phyloP scores from a whole-genome alignment of 1,139 yeast species.

The Yamadazyma oceani region DNA sequence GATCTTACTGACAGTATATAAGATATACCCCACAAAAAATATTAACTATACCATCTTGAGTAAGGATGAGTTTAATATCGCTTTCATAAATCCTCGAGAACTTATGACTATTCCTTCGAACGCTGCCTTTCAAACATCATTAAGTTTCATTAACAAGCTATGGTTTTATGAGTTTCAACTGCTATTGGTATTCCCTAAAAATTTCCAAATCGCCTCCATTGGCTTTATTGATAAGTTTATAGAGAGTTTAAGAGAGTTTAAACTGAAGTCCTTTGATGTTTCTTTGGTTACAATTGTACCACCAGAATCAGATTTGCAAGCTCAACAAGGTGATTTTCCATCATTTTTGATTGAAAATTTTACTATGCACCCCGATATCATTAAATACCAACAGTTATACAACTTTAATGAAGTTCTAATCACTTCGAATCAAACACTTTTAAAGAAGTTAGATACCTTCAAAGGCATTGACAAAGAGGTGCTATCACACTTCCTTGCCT shows the following conservation, averaged over 20 bases:
- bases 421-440: slow-evolving; percentile 17
- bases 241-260: slow-evolving; percentile 21
- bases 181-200: slow-evolving; percentile 23
- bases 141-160: slow-evolving; percentile 15
- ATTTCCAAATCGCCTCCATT: slow-evolving; percentile 13
- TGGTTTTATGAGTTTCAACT: slow-evolving; percentile 16
- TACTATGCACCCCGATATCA: slow-evolving; percentile 21
- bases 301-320: neutral
- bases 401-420: slow-evolving; percentile 26
- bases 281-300: neutral
- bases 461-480: slow-evolving; percentile 4
- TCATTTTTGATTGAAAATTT: slow-evolving; percentile 21
- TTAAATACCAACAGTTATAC: slow-evolving; percentile 26
- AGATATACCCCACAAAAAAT: slow-evolving; percentile 29
- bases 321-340: slow-evolving; percentile 8
- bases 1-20: slow-evolving; percentile 25
- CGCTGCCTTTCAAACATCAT: slow-evolving; percentile 13
- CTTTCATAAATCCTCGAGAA: slow-evolving; percentile 15
- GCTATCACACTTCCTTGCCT: slow-evolving; percentile 4
- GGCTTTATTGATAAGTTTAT: slow-evolving; percentile 20
- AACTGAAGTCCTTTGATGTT: slow-evolving; percentile 4
- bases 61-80: slow-evolving; percentile 25
- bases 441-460: slow-evolving; percentile 7
- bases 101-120: neutral
- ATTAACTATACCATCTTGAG: slow-evolving; percentile 32